These are phyloP conservation scores for Aspergillus quadrilineatus DNA, from an alignment of 2,329 filamentous ascomycete species.

Conservation along the genomic window DNA sequence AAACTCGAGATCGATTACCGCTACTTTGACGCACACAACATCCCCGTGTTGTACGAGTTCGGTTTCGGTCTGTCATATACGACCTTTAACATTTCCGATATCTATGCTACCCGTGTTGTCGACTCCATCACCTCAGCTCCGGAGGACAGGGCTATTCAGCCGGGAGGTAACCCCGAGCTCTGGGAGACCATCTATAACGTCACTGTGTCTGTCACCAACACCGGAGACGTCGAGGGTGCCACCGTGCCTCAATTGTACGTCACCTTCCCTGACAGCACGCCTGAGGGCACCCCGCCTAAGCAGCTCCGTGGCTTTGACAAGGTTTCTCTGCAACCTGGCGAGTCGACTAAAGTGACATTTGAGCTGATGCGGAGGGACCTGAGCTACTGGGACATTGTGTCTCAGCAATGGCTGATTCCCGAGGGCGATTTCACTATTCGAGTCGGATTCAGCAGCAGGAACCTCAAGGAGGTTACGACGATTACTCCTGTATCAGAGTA, in stretches of 20 bases:
- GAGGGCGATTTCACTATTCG: slow-evolving; percentile 17
- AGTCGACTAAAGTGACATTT: slow-evolving; percentile 52
- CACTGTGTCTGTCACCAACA: slow-evolving; percentile 70
- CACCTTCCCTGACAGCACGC: slow-evolving; percentile 27
- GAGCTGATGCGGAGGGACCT: slow-evolving; percentile 60
- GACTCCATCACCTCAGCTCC: slow-evolving; percentile 55
- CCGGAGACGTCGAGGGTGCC: slow-evolving; percentile 64
- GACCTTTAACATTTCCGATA: slow-evolving; percentile 64
- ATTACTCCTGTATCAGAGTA: slow-evolving; percentile 1
- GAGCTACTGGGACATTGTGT: slow-evolving; percentile 61
- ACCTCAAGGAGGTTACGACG: slow-evolving; percentile 9
- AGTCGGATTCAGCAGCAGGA: slow-evolving; percentile 20
- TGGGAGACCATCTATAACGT: slow-evolving; percentile 24
- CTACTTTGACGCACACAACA: slow-evolving; percentile 23
- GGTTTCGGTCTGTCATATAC: slow-evolving; percentile 74
- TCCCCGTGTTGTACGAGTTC: slow-evolving; percentile 23
- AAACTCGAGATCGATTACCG: slow-evolving; percentile 25
- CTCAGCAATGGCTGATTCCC: slow-evolving; percentile 57
- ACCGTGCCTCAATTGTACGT: slow-evolving; percentile 64
- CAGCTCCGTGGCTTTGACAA: slow-evolving; percentile 66
- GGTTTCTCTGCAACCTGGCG: slow-evolving; percentile 34
- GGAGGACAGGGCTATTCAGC: slow-evolving; percentile 21
- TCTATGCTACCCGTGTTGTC: slow-evolving; percentile 57
- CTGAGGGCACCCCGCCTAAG: slow-evolving; percentile 39
- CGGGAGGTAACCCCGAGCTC: slow-evolving; percentile 47